phyloP scores from a whole-genome alignment of 192 early-diverging fungal genomes.

The Phycomyces blakesleeanus region DNA sequence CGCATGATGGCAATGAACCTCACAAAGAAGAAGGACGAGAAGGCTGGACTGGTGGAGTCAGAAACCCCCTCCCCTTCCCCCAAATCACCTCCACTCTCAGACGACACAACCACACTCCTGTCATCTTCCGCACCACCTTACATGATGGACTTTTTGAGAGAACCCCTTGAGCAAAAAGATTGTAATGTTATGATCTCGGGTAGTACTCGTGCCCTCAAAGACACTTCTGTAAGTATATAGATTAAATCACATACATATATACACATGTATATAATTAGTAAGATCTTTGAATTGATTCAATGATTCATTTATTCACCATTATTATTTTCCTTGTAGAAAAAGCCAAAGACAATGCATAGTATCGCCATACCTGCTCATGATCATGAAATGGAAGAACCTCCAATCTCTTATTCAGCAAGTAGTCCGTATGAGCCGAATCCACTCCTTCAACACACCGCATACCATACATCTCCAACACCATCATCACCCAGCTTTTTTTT shows the following conservation, averaged over 20 bases:
- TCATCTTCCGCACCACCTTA: constrained; percentile 36
- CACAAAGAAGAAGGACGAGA: constrained; percentile 31
- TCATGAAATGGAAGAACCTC: constrained; percentile 10
- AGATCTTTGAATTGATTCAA: too few species aligned
- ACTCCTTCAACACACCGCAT: constrained; percentile 5
- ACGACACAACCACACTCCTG: constrained; percentile 26
- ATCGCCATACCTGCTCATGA: constrained; percentile 25
- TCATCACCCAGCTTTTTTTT: constrained; percentile 5
- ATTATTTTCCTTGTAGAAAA: not conserved
- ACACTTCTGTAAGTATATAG: constrained; percentile 3
- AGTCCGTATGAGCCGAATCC: not conserved
- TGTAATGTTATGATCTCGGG: constrained; percentile 20
- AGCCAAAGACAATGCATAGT: constrained; percentile 7
- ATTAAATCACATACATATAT: too few species aligned
- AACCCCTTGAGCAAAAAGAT: not conserved
- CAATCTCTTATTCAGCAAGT: not conserved
- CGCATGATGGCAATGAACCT: constrained; percentile 73
- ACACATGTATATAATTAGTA: too few species aligned
- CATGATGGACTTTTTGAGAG: constrained; percentile 27
- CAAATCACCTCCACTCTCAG: constrained; percentile 21
- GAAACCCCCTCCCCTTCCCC: not conserved
- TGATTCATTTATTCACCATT: too few species aligned
- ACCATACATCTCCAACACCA: not conserved
- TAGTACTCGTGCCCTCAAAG: constrained; percentile 16
- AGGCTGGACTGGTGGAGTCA: not conserved